Conservation (phyloP, 306 rosid genomes). For the Cicer pinnatifidum region DNA sequence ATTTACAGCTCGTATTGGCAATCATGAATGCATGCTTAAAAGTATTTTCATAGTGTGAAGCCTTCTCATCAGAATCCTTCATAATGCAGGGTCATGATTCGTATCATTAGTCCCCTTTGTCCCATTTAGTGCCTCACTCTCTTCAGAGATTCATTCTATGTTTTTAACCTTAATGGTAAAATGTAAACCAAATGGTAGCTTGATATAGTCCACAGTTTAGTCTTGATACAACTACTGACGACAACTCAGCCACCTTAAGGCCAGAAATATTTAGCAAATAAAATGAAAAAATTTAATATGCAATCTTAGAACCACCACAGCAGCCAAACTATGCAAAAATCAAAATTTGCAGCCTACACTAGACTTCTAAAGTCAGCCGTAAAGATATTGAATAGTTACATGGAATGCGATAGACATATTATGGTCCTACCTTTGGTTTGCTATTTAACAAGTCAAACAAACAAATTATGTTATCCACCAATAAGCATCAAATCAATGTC, state of each 20-base stretch:
- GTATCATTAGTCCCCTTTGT: constrained; percentile 2
- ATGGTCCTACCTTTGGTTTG: not conserved
- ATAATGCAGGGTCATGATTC: constrained; percentile 28
- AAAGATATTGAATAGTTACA: not conserved
- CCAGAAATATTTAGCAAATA: constrained; percentile 25
- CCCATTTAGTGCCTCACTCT: constrained; percentile 5
- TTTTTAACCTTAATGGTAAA: constrained; percentile 25
- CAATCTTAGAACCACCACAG: constrained; percentile 19
- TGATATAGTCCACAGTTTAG: constrained; percentile 3
- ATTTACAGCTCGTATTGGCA: constrained; percentile 28
- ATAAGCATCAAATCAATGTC: constrained; percentile 6
- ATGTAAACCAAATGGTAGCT: constrained; percentile 5
- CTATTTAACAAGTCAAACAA: constrained; percentile 17
- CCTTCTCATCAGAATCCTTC: constrained; percentile 20
- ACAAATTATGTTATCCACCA: constrained; percentile 23
- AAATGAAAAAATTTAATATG: not conserved
- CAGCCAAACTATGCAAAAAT: constrained; percentile 30
- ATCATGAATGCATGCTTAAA: not conserved
- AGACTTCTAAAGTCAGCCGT: not conserved
- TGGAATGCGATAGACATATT: not conserved
- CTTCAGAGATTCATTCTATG: not conserved
- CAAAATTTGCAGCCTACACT: constrained; percentile 2
- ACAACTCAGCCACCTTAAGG: not conserved
- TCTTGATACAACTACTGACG: constrained; percentile 5
- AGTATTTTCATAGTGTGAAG: constrained; percentile 26